Base-by-base conservation (phyloP, 768 basidiomycete species). In the Hebeloma cylindrosporum region DNA sequence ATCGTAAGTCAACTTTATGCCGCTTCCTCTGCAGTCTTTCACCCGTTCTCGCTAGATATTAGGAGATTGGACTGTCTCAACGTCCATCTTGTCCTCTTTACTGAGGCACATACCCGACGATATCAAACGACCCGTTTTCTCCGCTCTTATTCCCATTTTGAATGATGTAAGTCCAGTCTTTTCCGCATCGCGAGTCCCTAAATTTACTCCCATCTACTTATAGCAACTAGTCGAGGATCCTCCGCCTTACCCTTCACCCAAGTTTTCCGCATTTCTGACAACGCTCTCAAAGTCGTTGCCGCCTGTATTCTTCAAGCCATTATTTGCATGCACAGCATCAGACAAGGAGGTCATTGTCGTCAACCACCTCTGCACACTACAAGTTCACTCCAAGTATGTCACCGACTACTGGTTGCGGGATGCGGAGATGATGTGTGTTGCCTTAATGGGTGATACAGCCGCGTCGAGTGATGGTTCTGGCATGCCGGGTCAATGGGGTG, bases 371-470 rank as follows among this genome's bases (percentile, higher is more conserved):
- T 73, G 77, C 33, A 69, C 73, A 3, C 58, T 89, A 34, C 65
- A 69, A 10, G 69, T 75, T 2, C 52, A 85, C 43, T 68, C 78
- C 4, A 72, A 69, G 22, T 77, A 78, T 54, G 65, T 86, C 11
- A 71, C 77, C 2, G 79, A 80, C 48, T 79, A 82, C 53, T 88
- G 84, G 85, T 70, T 72, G 5, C 71, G 75, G 17, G 80, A 88
- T 59, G 69, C 80, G 5, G 87, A 88, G 53, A 89, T 90, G 86
- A 67, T 88, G 53, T 71, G 81, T 3, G 73, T 88, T 2, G 86
- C 82, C 7, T 57, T 88, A 30, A 75, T 84, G 72, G 79, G 75
- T 45, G 78, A 79, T 48, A 61, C 69, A 7, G 59, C 56, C 5
- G 63, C 59, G 41, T 50, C 57, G 40, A 62, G 53, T 43, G 49